Evolutionary conservation across 495 filamentous ascomycete genomes (phyloP).

Genomic region (Neohortaea acidophila): DNA sequence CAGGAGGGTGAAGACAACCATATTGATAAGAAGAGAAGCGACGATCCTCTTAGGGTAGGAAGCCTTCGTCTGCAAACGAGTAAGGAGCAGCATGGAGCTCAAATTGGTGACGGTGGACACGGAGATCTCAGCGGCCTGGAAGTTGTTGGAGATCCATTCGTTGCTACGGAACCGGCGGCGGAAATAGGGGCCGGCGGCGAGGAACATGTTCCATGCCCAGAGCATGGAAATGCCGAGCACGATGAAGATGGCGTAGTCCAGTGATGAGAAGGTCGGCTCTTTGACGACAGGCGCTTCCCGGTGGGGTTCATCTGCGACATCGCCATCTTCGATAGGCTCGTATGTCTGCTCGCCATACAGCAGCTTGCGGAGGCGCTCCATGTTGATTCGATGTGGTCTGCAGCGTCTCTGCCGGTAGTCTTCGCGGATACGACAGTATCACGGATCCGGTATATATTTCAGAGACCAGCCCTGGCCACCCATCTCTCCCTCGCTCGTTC

Average conservation of each 20-base stretch:
- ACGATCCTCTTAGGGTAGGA: conserved; percentile 75
- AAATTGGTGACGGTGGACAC: conserved; percentile 74
- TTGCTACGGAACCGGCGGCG: conserved; percentile 59
- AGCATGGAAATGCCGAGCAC: conserved; percentile 87
- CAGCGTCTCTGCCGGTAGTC: too few species aligned
- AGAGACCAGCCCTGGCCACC: too few species aligned
- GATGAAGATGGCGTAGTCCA: conserved; percentile 73
- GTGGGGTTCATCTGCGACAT: conserved; percentile 18
- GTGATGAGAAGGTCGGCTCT: conserved; percentile 31
- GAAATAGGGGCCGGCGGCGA: conserved; percentile 90
- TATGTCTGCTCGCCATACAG: conserved; percentile 20
- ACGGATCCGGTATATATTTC: too few species aligned
- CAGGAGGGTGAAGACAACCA: conserved; percentile 53
- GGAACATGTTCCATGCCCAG: conserved; percentile 99
- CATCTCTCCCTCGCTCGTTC: too few species aligned
- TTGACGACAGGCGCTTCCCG: not conserved
- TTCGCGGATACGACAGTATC: too few species aligned
- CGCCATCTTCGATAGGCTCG: conserved; percentile 22
- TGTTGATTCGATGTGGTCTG: too few species aligned
- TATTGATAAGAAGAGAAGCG: conserved; percentile 55
- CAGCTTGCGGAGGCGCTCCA: conserved; percentile 23
- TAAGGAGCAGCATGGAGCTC: conserved; percentile 52
- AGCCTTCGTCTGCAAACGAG: conserved; percentile 60
- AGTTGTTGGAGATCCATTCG: conserved; percentile 57
- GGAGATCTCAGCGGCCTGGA: conserved; percentile 78